phyloP scores from a whole-genome alignment of 2,329 filamentous ascomycete species.

The Mycogone perniciosa region DNA sequence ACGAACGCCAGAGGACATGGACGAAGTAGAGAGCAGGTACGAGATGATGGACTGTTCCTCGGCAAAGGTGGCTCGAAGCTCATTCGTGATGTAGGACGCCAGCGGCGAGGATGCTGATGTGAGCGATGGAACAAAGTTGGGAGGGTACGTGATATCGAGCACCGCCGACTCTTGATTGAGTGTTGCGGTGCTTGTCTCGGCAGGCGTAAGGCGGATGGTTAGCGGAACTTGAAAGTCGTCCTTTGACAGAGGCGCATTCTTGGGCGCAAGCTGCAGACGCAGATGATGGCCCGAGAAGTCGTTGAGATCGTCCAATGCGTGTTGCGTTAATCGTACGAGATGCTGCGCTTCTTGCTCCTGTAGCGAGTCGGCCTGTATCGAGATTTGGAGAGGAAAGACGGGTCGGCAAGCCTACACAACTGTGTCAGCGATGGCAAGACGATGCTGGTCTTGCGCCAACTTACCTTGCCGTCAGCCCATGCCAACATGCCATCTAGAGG shows the following conservation, averaged over 20 bases:
- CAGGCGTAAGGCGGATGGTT: constrained; percentile 63
- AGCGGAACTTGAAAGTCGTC: constrained; percentile 48
- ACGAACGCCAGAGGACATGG: constrained; percentile 42
- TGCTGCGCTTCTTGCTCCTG: constrained; percentile 62
- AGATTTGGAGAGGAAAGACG: constrained; percentile 79
- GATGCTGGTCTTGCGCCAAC: constrained; percentile 13
- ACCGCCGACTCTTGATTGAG: constrained; percentile 64
- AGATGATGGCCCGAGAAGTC: constrained; percentile 82
- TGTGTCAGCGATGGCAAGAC: constrained; percentile 1
- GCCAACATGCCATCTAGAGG: constrained; percentile 80
- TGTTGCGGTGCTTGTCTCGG: constrained; percentile 52
- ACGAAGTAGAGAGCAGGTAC: constrained; percentile 59
- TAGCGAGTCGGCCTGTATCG: constrained; percentile 63
- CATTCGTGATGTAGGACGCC: constrained; percentile 69
- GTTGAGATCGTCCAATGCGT: constrained; percentile 78
- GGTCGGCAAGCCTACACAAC: constrained; percentile 70
- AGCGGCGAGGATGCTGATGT: constrained; percentile 66
- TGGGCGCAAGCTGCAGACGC: constrained; percentile 38
- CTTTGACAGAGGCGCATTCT: constrained; percentile 19
- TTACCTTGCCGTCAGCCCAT: constrained; percentile 86
- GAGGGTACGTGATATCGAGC: constrained; percentile 71
- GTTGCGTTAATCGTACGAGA: constrained; percentile 74
- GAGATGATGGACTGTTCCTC: constrained; percentile 87
- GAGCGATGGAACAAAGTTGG: constrained; percentile 58
- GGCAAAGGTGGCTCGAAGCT: constrained; percentile 70